Evolutionary conservation across 2,329 filamentous ascomycete species (phyloP).

Genomic region (Sclerotinia subarctica): DNA sequence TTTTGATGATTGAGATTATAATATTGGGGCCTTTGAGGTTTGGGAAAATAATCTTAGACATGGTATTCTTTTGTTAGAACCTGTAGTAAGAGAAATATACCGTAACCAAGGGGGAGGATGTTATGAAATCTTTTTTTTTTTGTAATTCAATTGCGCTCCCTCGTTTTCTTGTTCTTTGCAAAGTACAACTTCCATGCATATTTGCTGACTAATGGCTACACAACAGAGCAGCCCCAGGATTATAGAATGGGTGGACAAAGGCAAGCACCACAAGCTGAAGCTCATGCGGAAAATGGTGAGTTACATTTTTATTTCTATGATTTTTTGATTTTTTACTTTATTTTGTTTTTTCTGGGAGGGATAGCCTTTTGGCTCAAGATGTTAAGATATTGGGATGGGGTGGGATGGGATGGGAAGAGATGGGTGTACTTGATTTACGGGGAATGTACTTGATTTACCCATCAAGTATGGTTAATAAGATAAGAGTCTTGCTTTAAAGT

Average conservation of each 20-base stretch:
- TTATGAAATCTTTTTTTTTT: background rate
- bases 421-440: too few species aligned
- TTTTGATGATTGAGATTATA: background rate
- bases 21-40: background rate
- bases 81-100: slow-evolving; percentile 5
- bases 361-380: too few species aligned
- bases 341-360: too few species aligned
- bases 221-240: background rate
- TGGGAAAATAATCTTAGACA: background rate
- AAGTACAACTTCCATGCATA: background rate
- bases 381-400: too few species aligned
- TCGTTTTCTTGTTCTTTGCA: background rate
- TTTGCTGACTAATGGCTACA: slow-evolving; percentile 9
- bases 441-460: too few species aligned
- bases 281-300: background rate
- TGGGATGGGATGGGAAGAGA: too few species aligned
- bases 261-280: background rate
- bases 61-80: background rate
- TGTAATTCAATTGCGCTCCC: background rate
- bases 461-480: too few species aligned
- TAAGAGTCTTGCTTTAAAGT: too few species aligned
- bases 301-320: background rate
- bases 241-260: background rate
- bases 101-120: background rate
- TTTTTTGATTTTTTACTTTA: too few species aligned